phyloP scores from a whole-genome alignment of 2,329 filamentous ascomycete genomes.

The Phialemoniopsis sp. region DNA sequence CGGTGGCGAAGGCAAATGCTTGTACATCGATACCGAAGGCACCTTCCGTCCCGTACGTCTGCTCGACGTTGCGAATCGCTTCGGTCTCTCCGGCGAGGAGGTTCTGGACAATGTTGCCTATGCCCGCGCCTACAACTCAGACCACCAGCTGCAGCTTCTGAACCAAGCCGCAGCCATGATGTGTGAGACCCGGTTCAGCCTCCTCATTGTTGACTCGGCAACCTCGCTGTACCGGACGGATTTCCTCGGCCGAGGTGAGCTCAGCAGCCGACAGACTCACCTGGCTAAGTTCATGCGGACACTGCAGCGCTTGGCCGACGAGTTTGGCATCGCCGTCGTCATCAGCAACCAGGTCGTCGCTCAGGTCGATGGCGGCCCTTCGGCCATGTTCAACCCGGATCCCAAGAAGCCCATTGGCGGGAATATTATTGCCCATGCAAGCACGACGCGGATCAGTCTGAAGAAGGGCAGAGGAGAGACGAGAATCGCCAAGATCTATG shows the following conservation, averaged over 20 bases:
- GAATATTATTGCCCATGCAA: constrained; percentile 97
- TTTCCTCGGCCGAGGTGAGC: constrained; percentile 92
- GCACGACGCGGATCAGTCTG: constrained; percentile 87
- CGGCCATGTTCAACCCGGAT: constrained; percentile 98
- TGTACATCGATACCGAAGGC: constrained; percentile 98
- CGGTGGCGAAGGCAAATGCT: constrained; percentile 93
- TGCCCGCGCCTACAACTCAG: constrained; percentile 95
- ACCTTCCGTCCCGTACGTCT: constrained; percentile 92
- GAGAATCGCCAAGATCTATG: constrained; percentile 97
- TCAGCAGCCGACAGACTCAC: constrained; percentile 89
- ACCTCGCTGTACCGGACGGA: constrained; percentile 95
- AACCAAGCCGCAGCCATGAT: constrained; percentile 98
- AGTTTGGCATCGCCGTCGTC: constrained; percentile 95
- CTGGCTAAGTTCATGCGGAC: constrained; percentile 85
- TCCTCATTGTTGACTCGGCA: constrained; percentile 93
- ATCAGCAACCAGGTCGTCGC: constrained; percentile 99
- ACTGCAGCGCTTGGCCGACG: constrained; percentile 71
- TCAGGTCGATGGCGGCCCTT: constrained; percentile 93
- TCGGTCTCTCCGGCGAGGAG: constrained; percentile 92
- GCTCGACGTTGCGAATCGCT: constrained; percentile 88
- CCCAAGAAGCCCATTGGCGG: constrained; percentile 99
- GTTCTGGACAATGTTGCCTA: constrained; percentile 98
- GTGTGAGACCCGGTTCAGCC: constrained; percentile 96
- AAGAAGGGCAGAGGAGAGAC: constrained; percentile 97
- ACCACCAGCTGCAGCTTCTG: constrained; percentile 91